Evolutionary conservation across 352 stramenopile genomes (phyloP).

Genomic region (Globisporangium solare): DNA sequence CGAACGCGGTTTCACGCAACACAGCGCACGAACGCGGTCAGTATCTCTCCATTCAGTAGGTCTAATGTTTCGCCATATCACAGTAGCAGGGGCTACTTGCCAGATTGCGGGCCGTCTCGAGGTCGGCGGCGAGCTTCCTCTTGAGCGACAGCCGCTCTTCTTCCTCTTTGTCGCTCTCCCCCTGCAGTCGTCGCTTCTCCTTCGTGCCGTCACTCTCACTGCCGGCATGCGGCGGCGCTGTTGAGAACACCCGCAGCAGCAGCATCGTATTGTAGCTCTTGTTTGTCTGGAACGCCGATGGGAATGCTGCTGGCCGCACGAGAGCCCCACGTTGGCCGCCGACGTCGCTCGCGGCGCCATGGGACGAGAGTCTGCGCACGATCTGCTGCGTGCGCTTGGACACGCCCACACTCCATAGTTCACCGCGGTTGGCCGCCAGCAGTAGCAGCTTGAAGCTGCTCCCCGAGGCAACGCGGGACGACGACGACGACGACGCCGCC

Average conservation of each 20-base stretch:
- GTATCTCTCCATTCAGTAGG: too few species aligned
- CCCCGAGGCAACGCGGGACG: neutral
- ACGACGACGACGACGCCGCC: too few species aligned
- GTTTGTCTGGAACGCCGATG: slow-evolving; percentile 3
- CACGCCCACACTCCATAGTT: neutral
- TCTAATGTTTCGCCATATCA: neutral
- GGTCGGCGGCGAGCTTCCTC: slow-evolving; percentile 44
- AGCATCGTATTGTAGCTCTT: slow-evolving; percentile 11
- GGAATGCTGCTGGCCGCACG: neutral
- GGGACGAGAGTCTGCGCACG: neutral
- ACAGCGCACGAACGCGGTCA: neutral
- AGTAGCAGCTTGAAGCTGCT: slow-evolving; percentile 8
- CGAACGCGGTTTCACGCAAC: neutral
- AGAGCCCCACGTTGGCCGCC: neutral
- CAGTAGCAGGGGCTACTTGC: slow-evolving; percentile 15
- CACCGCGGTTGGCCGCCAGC: neutral
- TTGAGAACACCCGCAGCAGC: slow-evolving; percentile 7
- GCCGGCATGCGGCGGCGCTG: slow-evolving; percentile 2
- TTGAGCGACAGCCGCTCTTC: slow-evolving; percentile 32
- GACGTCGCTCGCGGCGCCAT: neutral
- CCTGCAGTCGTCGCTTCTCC: neutral
- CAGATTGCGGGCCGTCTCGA: slow-evolving; percentile 40
- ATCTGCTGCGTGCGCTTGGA: slow-evolving; percentile 1
- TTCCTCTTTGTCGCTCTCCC: slow-evolving; percentile 23
- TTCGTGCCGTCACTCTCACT: slow-evolving; percentile 3